Evolutionary conservation across 2,329 filamentous ascomycete genomes (phyloP), one percentile per base, ranked within the genome.

Genomic region (Colletotrichum eremochloae): DNA sequence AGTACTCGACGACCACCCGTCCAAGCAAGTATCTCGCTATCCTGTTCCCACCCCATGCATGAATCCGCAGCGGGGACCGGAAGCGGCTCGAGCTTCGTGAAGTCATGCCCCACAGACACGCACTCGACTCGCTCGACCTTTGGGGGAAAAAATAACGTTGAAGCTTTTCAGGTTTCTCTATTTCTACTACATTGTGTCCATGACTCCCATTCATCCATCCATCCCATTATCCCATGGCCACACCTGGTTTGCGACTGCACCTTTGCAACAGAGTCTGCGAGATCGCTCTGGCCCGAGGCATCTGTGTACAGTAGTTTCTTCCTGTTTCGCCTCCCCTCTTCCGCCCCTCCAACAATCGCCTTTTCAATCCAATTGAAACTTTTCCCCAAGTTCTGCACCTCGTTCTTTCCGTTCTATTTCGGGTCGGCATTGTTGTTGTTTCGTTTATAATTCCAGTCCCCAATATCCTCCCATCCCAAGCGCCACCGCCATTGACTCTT

Each of bases 81-180:
- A 72, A 70, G 70, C 70, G 70, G 70, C 66, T 72, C 70, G 55
- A 64, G 70, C 66, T 65, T 70, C 66, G 58, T 69, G 44, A 69
- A 72, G 36, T 69, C 70, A 56, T 65, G 67, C 52, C 50, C 48
- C 68, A 52, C 64, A n/a, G 48, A 24, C 57, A n/a, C 46, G 20
- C 46, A 50, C 20, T 63, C 55, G 9, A 44, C 36, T 31, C 24
- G 24, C 24, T 24, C 42, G 56, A 53, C 24, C 50, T 46, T 33
- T 18, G 55, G 24, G 24, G 24, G 24, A 72, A 61, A 65, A 55
- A 48, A 65, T 18, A 69, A 65, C 67, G 40, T 69, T 65, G 66
- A 72, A 72, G 66, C 66, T 55, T 64, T 65, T 55, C 38, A 44
- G 38, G 50, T 12, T 60, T 61, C 55, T 56, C 60, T 29, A 55